Evolutionary conservation across 2,329 filamentous ascomycete species (phyloP), one percentile per base, ranked within the genome.

Genomic region (Alternaria ventricosa): DNA sequence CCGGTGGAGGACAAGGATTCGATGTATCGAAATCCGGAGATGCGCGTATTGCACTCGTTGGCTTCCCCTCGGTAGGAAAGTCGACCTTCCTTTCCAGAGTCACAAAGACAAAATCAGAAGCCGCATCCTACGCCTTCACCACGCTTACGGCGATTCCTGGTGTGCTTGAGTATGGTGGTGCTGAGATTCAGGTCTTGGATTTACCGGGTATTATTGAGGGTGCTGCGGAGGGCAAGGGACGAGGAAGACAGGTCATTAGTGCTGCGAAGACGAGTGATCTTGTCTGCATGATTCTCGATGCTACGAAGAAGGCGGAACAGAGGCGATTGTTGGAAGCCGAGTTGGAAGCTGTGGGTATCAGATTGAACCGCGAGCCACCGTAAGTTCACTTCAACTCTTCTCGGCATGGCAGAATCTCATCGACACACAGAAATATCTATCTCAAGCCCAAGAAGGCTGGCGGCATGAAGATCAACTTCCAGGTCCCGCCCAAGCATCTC

Each of bases 71-170:
- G 0, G 96, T 99, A 55, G 96, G 96, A 79, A 99, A 99, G 84
- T 99, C 96, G 3, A 99, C 96, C 0, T 98, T 99, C 78, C 81
- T 99, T n/a, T 97, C 94, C 53, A 97, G 98, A 78, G 96, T 99
- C 79, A 99, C 96, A 54, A 98, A 97, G 83, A 99, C 96, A 43
- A 94, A 93, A 77, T 97, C 94, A 55, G 95, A 97, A 80, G 94
- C 97, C 27, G 96, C 96, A 1, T 92, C 96, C 0, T 99, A 99
- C 79, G 90, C 95, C 60, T 99, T 99, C 88, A 99, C 96, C 11
- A 99, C 96, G 2, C 86, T 99, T 47, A 99, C 96, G 10, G 96
- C 96, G 36, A 99, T 99, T 71, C 96, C 96, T 1, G 96, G 96
- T 71, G 96, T 99, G 43, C 87, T 99, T 58, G 95, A 97, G 84